Evolutionary conservation across 768 basidiomycete genomes (phyloP), one percentile per base, ranked within the genome.

Genomic region (Dendrothele bispora): DNA sequence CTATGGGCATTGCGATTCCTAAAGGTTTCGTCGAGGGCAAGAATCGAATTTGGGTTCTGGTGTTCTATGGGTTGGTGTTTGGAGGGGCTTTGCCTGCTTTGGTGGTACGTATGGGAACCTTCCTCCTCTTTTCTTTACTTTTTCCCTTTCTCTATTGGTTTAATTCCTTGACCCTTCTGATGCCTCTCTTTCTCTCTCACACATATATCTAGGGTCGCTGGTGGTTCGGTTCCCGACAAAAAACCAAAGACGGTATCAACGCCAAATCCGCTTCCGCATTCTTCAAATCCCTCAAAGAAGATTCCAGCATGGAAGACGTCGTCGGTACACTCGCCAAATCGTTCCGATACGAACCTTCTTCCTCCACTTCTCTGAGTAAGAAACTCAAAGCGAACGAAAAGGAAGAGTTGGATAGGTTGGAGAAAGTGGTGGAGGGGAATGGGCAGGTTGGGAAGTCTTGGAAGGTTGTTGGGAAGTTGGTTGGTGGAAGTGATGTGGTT

Each of bases 1-100:
- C 88, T 14, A 91, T 94, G 80, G 95, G 95, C 43, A 95, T 99
- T 55, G 97, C 97, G 0, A 73, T 99, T 5, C 97, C 97, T 0
- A 75, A 81, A 46, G 98, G 95, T 93, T 83, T 99, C 46, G 78
- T 99, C 41, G 93, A 94, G 58, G 81, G 89, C 34, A 82, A 90
- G 59, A 97, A 98, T 67, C 92, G 87, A 52, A 78, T 90, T 24
- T 94, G 87, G 84, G 91, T 98, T 1, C 77, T 99, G 37, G 91
- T 85, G 18, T 69, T 81, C 11, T 99, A 99, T 59, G 95, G 86
- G 3, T 43, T 95, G 11, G 60, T 95, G n/a, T 85, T 99, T 43
- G 97, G 95, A 38, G 84, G 84, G 40, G 78, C 85, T 2, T 78
- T 99, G 18, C 97, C 97, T 21, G 80, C 78, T 30, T 73, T 95